Conservation (phyloP, 768 basidiomycete species). For the Zangia roseola region DNA sequence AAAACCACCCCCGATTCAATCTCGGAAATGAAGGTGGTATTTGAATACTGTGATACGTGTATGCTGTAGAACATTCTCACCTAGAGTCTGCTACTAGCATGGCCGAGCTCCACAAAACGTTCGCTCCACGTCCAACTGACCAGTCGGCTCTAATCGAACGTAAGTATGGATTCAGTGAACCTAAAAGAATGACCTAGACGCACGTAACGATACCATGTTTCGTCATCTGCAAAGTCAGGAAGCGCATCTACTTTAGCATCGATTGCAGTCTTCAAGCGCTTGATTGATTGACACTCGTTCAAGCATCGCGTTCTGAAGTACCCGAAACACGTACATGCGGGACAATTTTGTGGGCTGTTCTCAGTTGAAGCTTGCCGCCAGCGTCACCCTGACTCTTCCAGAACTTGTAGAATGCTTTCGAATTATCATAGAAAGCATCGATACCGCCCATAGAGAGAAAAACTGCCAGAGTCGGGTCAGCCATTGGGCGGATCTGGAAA, state of each 20-base stretch:
- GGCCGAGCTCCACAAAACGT: slow-evolving; percentile 25
- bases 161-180: not conserved
- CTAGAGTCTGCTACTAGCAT: slow-evolving; percentile 4
- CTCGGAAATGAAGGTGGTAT: not conserved
- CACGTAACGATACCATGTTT: slow-evolving; percentile 36
- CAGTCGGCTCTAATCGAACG: slow-evolving; percentile 11
- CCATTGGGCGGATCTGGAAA: slow-evolving; percentile 7
- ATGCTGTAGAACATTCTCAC: not conserved
- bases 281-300: not conserved
- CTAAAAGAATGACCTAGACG: not conserved
- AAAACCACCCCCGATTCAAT: not conserved
- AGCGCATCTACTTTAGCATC: slow-evolving; percentile 25
- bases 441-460: slow-evolving; percentile 11
- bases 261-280: slow-evolving; percentile 36
- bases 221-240: slow-evolving; percentile 34
- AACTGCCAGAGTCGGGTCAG: not conserved
- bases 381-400: slow-evolving; percentile 30
- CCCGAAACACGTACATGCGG: slow-evolving; percentile 36
- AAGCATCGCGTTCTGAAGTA: not conserved
- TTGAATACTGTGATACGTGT: not conserved
- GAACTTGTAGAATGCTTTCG: slow-evolving; percentile 35
- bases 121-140: slow-evolving; percentile 24
- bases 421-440: slow-evolving; percentile 37
- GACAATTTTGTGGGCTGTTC: slow-evolving; percentile 33
- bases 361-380: slow-evolving; percentile 20